phyloP scores from a whole-genome alignment of 2,329 filamentous ascomycete genomes.

The Stagonosporopsis chrysanthemi region DNA sequence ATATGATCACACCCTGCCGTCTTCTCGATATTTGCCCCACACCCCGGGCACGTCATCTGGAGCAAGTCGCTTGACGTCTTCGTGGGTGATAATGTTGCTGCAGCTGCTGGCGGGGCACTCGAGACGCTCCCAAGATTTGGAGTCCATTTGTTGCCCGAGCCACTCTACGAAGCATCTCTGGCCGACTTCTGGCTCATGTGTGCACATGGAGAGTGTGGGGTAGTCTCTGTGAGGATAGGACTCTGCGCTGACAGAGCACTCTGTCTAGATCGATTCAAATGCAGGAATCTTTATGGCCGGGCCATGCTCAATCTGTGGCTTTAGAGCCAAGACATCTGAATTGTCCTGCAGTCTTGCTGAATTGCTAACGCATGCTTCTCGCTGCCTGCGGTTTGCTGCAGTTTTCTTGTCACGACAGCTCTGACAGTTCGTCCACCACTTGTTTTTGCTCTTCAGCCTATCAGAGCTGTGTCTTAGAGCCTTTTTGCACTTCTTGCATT shows the following conservation, averaged over 20 bases:
- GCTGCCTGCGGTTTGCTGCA: neutral
- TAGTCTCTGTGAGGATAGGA: neutral
- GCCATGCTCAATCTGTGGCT: neutral
- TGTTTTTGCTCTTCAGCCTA: neutral
- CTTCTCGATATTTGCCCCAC: slow-evolving; percentile 1
- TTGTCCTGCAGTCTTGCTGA: neutral
- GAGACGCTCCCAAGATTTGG: neutral
- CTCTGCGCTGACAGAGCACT: slow-evolving; percentile 5
- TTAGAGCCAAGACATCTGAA: neutral
- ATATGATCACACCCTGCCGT: slow-evolving; percentile 3
- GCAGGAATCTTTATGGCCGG: neutral
- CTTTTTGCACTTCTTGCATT: neutral
- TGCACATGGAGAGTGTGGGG: neutral
- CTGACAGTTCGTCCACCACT: slow-evolving; percentile 1
- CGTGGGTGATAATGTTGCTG: neutral
- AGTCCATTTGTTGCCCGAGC: neutral
- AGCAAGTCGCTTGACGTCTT: slow-evolving; percentile 1
- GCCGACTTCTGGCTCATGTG: slow-evolving; percentile 5
- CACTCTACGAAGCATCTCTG: neutral
- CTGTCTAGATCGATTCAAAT: neutral
- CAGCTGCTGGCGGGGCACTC: slow-evolving; percentile 9
- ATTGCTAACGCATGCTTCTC: no score
- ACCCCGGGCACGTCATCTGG: slow-evolving; percentile 1
- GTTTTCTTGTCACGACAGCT: neutral
- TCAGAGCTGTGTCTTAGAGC: neutral